Evolutionary conservation across 2,329 filamentous ascomycete genomes (phyloP), one percentile per base, ranked within the genome.

Genomic region (Neurospora crassa): DNA sequence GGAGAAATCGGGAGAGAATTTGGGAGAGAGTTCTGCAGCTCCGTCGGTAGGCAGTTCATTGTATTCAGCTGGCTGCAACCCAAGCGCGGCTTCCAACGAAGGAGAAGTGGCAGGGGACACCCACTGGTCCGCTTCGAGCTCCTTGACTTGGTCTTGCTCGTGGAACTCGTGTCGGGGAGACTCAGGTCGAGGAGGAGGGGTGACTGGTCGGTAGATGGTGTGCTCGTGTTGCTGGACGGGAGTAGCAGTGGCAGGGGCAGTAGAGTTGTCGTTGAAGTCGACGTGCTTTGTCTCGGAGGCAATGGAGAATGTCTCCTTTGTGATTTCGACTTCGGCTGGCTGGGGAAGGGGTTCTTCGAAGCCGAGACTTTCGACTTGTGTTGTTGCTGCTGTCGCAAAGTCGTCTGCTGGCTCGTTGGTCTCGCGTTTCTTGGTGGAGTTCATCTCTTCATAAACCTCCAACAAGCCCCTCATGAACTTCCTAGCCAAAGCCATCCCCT

Each of bases 371-470:
- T 53, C 63, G 8, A 41, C 29, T 43, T 43, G 29, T 8, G 41
- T 63, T 11, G 53, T 63, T 3, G 11, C 29, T 20, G 8, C 69
- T 29, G 69, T 53, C 8, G 14, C 43, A 7, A 53, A 11, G 20
- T 37, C 20, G 18, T 69, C n/a, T 12, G 67, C 41, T 18, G 53
- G 18, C 14, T 63, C 70, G 29, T 69, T 67, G 11, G 24, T 24
- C 40, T 37, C 47, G 10, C 16, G 34, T 12, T 43, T n/a, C 29
- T 69, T 45, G 0, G 67, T 69, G 7, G 68, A 41, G 18, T 72
- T 5, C 70, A 71, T 70, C 14, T 72, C 72, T 8, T 37, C 43
- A n/a, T 74, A 75, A 7, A 69, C 70, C 24, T 75, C 70, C 7
- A 72, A 43, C 43, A 74, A 68, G 41, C 71, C 72, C 5, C 18